phyloP scores from a whole-genome alignment of 1,284 basidiomycete genomes.

The Agroathelia rolfsii region DNA sequence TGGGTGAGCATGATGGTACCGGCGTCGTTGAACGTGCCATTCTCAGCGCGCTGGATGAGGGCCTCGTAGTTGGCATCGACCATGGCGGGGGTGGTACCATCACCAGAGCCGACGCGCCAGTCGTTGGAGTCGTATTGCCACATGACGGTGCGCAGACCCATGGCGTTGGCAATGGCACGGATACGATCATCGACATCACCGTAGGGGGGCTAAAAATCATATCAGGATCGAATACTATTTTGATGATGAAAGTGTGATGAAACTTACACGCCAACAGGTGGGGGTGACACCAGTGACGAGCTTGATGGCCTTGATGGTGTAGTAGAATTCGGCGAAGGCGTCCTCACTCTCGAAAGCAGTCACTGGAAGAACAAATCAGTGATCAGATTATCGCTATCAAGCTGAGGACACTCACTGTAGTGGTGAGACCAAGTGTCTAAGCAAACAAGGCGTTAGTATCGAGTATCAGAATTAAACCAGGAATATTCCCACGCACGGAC shows the following conservation, averaged over 20 bases:
- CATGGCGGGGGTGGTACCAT: conserved; percentile 4
- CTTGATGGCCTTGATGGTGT: conserved; percentile 50
- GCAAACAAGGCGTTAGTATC: neutral
- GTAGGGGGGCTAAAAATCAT: conserved; percentile 39
- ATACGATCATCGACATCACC: conserved; percentile 63
- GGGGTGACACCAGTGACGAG: conserved; percentile 53
- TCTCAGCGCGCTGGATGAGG: conserved; percentile 8
- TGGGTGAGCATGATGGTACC: conserved; percentile 16
- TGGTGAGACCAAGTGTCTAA: conserved; percentile 50
- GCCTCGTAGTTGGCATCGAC: conserved; percentile 12
- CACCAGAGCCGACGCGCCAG: conserved; percentile 6
- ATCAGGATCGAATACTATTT: conserved; percentile 4
- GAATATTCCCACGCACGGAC: conserved; percentile 37
- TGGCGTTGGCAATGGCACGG: conserved; percentile 48
- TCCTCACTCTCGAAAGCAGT: conserved; percentile 64
- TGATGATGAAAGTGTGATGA: neutral
- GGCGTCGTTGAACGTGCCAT: conserved; percentile 11
- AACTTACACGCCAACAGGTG: conserved; percentile 52
- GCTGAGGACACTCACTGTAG: conserved; percentile 29
- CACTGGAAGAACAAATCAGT: conserved; percentile 24
- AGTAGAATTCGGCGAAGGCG: conserved; percentile 76
- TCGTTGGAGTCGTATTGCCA: conserved; percentile 14
- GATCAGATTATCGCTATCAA: neutral
- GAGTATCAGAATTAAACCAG: neutral
- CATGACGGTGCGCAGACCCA: conserved; percentile 41